Percentiles rank a stretch among this genome's conserved stretches.
Evolutionary conservation across 768 basidiomycete species (phyloP).

Genomic region (Trametes sanguinea): DNA sequence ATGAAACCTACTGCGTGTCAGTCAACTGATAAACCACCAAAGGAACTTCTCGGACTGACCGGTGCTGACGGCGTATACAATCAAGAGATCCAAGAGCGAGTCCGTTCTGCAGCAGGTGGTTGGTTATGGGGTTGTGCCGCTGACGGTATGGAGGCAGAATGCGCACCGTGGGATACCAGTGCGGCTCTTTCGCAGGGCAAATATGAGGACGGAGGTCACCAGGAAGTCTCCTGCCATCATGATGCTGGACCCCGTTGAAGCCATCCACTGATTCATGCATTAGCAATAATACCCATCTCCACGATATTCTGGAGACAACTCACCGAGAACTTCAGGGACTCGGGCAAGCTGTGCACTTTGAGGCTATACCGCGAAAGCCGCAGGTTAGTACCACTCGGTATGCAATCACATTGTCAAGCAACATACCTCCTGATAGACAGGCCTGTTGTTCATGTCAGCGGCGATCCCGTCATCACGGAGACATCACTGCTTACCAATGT

Average conservation of each 20-base stretch:
- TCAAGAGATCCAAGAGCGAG: slow-evolving; percentile 6
- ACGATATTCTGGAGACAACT: background rate
- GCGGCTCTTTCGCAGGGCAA: background rate
- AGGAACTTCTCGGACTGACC: background rate
- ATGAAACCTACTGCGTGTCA: background rate
- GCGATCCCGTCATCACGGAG: too few species aligned
- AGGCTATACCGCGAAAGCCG: background rate
- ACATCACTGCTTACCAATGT: background rate
- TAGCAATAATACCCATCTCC: background rate
- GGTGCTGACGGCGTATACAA: slow-evolving; percentile 9
- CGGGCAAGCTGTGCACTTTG: background rate
- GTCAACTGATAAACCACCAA: background rate
- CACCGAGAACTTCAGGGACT: background rate
- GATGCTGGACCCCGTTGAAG: background rate
- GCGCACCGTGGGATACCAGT: slow-evolving; percentile 7
- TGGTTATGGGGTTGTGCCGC: too few species aligned
- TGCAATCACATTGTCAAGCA: background rate
- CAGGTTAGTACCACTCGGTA: background rate
- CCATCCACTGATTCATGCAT: background rate
- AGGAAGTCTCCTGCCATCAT: slow-evolving; percentile 8
- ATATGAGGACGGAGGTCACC: slow-evolving; percentile 12
- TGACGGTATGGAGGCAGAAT: background rate
- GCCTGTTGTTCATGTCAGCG: background rate
- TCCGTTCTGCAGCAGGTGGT: slow-evolving; percentile 1
- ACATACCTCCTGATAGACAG: background rate